A percentile compares a stretch with the other conserved stretches of the same genome.
Conservation (phyloP, 75 land plant genomes). For the Pinus tabuliformis region DNA sequence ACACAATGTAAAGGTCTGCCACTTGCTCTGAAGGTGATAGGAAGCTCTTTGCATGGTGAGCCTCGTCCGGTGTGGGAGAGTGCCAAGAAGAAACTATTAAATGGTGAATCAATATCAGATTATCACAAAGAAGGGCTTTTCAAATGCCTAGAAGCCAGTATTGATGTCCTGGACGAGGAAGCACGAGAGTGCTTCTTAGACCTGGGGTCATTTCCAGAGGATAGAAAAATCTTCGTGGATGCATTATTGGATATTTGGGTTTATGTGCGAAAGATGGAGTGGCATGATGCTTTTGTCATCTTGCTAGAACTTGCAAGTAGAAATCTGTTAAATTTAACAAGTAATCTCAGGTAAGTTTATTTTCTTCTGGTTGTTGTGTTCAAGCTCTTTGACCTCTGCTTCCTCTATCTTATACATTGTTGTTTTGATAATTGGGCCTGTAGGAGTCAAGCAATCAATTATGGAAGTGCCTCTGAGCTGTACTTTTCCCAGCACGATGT, state of each 20-base stretch:
- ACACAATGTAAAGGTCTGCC: slow-evolving; percentile 62
- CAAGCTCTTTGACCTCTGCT: background rate
- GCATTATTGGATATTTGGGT: slow-evolving; percentile 60
- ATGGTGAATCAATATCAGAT: slow-evolving; percentile 41
- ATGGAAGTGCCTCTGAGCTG: slow-evolving; percentile 40
- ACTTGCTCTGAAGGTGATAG: slow-evolving; percentile 64
- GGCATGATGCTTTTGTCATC: slow-evolving; percentile 50
- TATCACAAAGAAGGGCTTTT: slow-evolving; percentile 46
- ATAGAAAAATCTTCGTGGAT: slow-evolving; percentile 50
- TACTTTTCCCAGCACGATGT: slow-evolving; percentile 61
- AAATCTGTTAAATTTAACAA: slow-evolving; percentile 40
- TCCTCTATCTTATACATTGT: background rate
- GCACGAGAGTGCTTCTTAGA: slow-evolving; percentile 62
- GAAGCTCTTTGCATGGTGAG: slow-evolving; percentile 41
- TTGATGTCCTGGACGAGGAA: slow-evolving; percentile 21
- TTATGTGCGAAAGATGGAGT: slow-evolving; percentile 42
- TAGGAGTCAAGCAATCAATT: slow-evolving; percentile 7
- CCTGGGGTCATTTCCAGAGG: slow-evolving; percentile 63
- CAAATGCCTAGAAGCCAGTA: slow-evolving; percentile 37
- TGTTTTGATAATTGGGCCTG: background rate
- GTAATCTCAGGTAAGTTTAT: background rate
- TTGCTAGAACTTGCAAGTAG: slow-evolving; percentile 52
- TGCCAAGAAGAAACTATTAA: slow-evolving; percentile 39
- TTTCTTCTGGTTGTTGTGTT: background rate
- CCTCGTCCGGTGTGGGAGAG: slow-evolving; percentile 39